These are phyloP conservation scores for Coprinopsis sp. DNA, from an alignment of 768 basidiomycete genomes.

Conservation along the genomic window DNA sequence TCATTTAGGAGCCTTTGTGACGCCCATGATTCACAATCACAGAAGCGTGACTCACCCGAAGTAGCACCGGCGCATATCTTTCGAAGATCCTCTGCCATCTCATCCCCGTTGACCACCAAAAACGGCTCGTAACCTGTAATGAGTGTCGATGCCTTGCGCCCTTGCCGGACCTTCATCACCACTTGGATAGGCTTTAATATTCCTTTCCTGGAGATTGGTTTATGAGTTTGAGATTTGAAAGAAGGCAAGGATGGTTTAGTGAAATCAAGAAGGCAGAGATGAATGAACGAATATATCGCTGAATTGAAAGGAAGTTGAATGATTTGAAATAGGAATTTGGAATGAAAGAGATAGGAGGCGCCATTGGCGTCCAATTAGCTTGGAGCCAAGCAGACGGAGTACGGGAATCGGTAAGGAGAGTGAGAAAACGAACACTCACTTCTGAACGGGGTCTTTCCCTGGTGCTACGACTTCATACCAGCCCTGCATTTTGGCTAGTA, in stretches of 20 bases:
- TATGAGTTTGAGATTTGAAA: slow-evolving; percentile 2
- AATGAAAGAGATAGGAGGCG: background rate
- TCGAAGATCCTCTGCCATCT: slow-evolving; percentile 74
- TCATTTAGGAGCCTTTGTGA: background rate
- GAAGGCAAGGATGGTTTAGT: background rate
- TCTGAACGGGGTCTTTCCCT: slow-evolving; percentile 52
- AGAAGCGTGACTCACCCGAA: slow-evolving; percentile 46
- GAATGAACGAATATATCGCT: no score
- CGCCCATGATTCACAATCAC: background rate
- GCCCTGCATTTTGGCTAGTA: slow-evolving; percentile 66
- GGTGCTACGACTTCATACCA: slow-evolving; percentile 65
- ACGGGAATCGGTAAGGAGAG: slow-evolving; percentile 1
- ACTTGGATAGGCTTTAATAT: slow-evolving; percentile 65
- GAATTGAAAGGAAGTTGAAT: background rate
- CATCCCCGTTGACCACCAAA: slow-evolving; percentile 56
- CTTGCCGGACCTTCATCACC: slow-evolving; percentile 68
- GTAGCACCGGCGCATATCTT: slow-evolving; percentile 77
- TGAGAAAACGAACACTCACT: slow-evolving; percentile 45
- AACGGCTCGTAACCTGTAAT: slow-evolving; percentile 81
- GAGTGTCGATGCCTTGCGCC: slow-evolving; percentile 70
- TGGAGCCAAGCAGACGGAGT: no score
- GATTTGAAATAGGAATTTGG: background rate
- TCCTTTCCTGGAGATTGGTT: slow-evolving; percentile 59
- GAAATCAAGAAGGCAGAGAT: no score
- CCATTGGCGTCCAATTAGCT: no score